Percentiles rank a stretch among this genome's conserved stretches.
Conservation (phyloP, 129 eudicot genomes). For the Artemisia annua region DNA sequence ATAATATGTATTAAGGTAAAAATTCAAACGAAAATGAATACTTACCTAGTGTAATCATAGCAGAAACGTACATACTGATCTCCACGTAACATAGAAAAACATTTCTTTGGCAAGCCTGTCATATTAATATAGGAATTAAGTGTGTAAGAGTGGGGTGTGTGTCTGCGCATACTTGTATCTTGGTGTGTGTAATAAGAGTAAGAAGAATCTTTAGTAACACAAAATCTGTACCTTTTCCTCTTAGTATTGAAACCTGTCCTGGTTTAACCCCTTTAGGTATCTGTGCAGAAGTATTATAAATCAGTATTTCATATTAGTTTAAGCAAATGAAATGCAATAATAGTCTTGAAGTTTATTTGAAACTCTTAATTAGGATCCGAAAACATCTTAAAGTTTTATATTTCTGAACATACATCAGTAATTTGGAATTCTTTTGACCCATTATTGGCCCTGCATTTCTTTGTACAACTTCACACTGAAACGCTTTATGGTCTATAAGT, state of each 20-base stretch:
- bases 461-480: no score
- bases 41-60: conserved; percentile 64
- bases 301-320: neutral
- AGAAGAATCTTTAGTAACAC: neutral
- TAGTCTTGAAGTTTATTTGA: no score
- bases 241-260: neutral
- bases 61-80: conserved; percentile 79
- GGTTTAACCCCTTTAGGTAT: conserved; percentile 4
- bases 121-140: conserved; percentile 14
- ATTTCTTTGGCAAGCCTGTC: conserved; percentile 66
- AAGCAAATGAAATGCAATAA: no score
- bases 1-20: no score
- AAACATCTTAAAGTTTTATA: no score
- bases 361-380: no score
- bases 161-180: no score
- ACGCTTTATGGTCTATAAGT: no score
- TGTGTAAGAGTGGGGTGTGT: neutral
- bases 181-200: neutral
- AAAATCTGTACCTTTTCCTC: neutral
- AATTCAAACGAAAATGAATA: neutral
- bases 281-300: neutral
- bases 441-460: no score
- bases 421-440: no score
- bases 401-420: no score
- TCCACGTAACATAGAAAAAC: conserved; percentile 62